These are phyloP conservation scores for Metschnikowia arizonensis DNA, from an alignment of 805 yeast species.

Conservation along the genomic window DNA sequence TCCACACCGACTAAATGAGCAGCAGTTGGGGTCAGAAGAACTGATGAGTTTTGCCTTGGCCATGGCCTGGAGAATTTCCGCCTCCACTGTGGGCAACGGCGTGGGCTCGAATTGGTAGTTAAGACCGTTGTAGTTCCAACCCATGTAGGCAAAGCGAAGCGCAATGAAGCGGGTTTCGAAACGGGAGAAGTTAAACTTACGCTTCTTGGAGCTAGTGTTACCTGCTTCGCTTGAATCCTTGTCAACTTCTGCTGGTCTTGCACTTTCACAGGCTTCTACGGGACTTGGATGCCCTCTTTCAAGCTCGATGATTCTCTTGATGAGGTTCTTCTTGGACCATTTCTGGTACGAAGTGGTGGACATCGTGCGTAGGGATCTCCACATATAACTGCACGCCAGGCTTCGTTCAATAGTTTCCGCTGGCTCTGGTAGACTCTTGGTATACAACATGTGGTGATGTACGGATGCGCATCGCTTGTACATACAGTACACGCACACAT, in stretches of 20 bases:
- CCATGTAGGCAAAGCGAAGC: conserved; percentile 77
- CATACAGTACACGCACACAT: background rate
- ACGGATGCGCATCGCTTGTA: background rate
- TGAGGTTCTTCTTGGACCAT: conserved; percentile 67
- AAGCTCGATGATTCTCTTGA: conserved; percentile 51
- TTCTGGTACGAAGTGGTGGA: conserved; percentile 34
- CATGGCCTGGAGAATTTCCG: conserved; percentile 67
- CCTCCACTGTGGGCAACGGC: conserved; percentile 84
- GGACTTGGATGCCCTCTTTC: conserved; percentile 33
- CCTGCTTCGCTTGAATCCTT: background rate
- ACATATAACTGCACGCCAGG: background rate
- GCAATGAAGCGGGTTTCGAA: conserved; percentile 69
- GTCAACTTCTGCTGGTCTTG: background rate
- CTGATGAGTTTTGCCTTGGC: conserved; percentile 61
- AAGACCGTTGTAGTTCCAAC: conserved; percentile 92
- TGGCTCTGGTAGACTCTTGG: background rate
- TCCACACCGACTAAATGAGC: conserved; percentile 85
- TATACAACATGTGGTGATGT: background rate
- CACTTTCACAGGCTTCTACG: background rate
- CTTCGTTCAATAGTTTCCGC: background rate
- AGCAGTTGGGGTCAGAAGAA: conserved; percentile 54
- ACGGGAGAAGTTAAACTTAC: conserved; percentile 60
- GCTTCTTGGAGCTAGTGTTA: conserved; percentile 20
- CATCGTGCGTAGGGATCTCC: conserved; percentile 1
- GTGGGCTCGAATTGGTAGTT: conserved; percentile 76